phyloP scores from a whole-genome alignment of 306 rosid species.

The Dryas drummondii region DNA sequence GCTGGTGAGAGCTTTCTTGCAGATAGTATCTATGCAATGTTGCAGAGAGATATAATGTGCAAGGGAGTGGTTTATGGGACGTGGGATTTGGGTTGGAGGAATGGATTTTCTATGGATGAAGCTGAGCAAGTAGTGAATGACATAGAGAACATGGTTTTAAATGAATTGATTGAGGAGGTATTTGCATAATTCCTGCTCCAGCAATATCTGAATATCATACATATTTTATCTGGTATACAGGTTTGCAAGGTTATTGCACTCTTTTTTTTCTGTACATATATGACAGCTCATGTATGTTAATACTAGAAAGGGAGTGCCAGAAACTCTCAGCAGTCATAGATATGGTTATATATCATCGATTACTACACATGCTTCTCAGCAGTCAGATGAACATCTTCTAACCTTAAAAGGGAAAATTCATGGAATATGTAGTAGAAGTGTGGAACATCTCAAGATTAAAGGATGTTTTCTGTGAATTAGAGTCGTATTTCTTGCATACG shows the following conservation, averaged over 20 bases:
- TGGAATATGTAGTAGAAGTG: too few relatives aligned
- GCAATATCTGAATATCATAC: conserved; percentile 2
- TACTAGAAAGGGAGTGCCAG: conserved; percentile 4
- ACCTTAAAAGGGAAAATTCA: neutral
- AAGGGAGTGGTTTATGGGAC: conserved; percentile 57
- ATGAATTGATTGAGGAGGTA: conserved; percentile 69
- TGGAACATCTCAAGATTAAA: too few relatives aligned
- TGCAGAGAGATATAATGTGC: conserved; percentile 65
- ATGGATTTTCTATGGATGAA: conserved; percentile 62
- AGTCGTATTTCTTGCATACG: too few relatives aligned
- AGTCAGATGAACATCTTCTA: conserved; percentile 1
- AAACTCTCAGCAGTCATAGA: neutral
- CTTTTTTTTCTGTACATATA: neutral
- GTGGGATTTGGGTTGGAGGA: conserved; percentile 81
- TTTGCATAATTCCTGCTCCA: conserved; percentile 47
- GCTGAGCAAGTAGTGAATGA: conserved; percentile 65
- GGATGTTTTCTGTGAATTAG: too few relatives aligned
- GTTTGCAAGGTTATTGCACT: conserved; percentile 21
- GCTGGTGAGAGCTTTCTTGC: conserved; percentile 29
- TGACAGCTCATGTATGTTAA: neutral
- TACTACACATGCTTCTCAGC: neutral
- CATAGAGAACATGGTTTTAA: conserved; percentile 54
- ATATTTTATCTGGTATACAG: conserved; percentile 18
- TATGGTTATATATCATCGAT: too few relatives aligned
- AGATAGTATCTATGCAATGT: conserved; percentile 52